A percentile compares a stretch with the other conserved stretches of the same genome.
Conservation (phyloP, 176 grass and related monocot species). For the Zizania latifolia region DNA sequence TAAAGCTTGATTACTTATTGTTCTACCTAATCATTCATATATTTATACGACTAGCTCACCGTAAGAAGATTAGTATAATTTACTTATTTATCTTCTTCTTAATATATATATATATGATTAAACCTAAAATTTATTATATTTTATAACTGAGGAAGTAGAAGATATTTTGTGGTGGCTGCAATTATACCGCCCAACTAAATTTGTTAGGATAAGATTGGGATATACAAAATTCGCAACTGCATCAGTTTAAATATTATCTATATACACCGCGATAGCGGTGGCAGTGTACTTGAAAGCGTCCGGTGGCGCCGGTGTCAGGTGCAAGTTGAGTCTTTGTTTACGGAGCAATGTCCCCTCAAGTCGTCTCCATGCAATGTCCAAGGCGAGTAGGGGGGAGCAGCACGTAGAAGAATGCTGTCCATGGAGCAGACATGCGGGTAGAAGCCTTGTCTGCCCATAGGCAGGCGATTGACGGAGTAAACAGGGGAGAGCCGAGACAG, state of each 20-base stretch:
- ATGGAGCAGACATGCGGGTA: too few species aligned
- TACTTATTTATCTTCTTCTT: too few species aligned
- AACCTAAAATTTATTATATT: too few species aligned
- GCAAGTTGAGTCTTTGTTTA: not conserved
- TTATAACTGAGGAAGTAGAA: too few species aligned
- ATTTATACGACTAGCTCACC: too few species aligned
- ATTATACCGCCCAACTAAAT: conserved; percentile 17
- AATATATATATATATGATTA: too few species aligned
- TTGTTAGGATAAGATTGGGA: not conserved
- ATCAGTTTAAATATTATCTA: not conserved
- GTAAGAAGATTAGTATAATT: too few species aligned
- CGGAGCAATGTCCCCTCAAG: not conserved
- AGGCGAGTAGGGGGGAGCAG: not conserved
- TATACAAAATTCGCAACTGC: not conserved
- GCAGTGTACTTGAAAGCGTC: not conserved
- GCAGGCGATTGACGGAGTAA: not conserved
- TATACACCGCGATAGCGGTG: not conserved
- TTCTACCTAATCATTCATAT: too few species aligned
- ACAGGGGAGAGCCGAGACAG: not conserved
- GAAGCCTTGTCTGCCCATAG: not conserved
- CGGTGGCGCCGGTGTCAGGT: not conserved
- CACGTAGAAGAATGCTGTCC: not conserved
- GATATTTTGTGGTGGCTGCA: not conserved
- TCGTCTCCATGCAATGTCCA: not conserved
- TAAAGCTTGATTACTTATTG: too few species aligned